A percentile compares a stretch with the other conserved stretches of the same genome.
These are phyloP conservation scores for Sarocladiaceae sp. DNA, from an alignment of 2,329 filamentous ascomycete species.

Conservation along the genomic window DNA sequence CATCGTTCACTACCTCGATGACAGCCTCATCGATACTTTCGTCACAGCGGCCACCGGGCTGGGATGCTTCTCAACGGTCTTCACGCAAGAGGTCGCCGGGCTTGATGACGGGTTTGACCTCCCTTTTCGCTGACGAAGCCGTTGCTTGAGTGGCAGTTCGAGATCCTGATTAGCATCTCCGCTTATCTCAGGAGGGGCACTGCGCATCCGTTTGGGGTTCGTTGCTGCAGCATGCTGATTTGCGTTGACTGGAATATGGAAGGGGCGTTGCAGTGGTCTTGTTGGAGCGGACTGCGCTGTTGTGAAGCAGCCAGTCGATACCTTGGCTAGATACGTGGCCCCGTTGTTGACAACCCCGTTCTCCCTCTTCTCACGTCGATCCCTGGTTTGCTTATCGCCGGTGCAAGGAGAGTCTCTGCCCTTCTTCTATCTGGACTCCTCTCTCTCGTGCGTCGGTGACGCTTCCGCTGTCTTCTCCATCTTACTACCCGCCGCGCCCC, in stretches of 20 bases:
- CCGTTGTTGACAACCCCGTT: no score
- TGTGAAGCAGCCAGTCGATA: background rate
- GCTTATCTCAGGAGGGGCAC: background rate
- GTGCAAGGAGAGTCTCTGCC: background rate
- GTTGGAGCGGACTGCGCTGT: background rate
- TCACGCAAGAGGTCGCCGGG: background rate
- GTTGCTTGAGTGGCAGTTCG: constrained; percentile 7
- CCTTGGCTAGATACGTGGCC: no score
- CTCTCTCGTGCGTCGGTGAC: constrained; percentile 10
- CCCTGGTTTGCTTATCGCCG: no score
- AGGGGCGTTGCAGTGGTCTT: background rate
- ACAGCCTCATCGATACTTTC: background rate
- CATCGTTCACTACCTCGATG: no score
- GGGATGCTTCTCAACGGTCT: no score
- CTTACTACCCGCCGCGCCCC: constrained; percentile 22
- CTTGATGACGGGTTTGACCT: background rate
- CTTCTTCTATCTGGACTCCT: constrained; percentile 14
- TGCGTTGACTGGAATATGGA: background rate
- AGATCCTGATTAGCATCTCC: background rate
- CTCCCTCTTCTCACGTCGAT: no score
- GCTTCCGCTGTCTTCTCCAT: constrained; percentile 20
- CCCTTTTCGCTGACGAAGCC: constrained; percentile 7
- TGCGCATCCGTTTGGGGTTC: background rate
- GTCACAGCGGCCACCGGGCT: background rate
- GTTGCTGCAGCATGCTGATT: background rate